phyloP scores from a whole-genome alignment of 2,329 filamentous ascomycete species.

The Sordariomycetes sp. region DNA sequence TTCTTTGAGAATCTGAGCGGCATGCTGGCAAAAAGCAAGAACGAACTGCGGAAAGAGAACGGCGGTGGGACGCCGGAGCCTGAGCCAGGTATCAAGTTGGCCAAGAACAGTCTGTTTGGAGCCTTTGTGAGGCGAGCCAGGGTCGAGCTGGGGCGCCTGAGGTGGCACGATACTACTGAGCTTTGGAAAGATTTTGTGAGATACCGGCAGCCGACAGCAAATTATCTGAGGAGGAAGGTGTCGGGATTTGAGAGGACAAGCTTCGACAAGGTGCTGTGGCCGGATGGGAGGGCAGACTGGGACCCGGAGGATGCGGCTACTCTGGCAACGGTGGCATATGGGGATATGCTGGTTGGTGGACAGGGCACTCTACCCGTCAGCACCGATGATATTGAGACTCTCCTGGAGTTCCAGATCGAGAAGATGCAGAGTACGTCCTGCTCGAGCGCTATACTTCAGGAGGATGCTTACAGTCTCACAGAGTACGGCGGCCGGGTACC shows the following conservation, averaged over 20 bases:
- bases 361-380: slow-evolving; percentile 45
- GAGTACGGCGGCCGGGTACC: slow-evolving; percentile 73
- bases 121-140: slow-evolving; percentile 67
- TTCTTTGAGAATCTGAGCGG: slow-evolving; percentile 58
- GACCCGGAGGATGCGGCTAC: slow-evolving; percentile 29
- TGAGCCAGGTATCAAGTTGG: slow-evolving; percentile 49
- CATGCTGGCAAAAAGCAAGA: slow-evolving; percentile 53
- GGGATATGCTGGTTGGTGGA: slow-evolving; percentile 38
- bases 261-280: slow-evolving; percentile 47
- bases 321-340: slow-evolving; percentile 39
- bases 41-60: slow-evolving; percentile 38
- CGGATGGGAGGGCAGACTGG: slow-evolving; percentile 42
- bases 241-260: slow-evolving; percentile 46
- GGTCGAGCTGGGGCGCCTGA: slow-evolving; percentile 71
- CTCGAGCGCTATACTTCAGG: neutral
- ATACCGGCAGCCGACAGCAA: slow-evolving; percentile 69
- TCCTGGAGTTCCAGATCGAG: slow-evolving; percentile 82
- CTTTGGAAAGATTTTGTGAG: slow-evolving; percentile 77
- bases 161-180: slow-evolving; percentile 68
- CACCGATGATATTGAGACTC: slow-evolving; percentile 67
- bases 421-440: slow-evolving; percentile 64
- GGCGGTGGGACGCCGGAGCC: slow-evolving; percentile 35
- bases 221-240: slow-evolving; percentile 54
- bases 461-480: slow-evolving; percentile 21
- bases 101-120: slow-evolving; percentile 70